These are phyloP conservation scores for Akebia trifoliata DNA, from an alignment of 164 flowering plant genomes.

Conservation along the genomic window DNA sequence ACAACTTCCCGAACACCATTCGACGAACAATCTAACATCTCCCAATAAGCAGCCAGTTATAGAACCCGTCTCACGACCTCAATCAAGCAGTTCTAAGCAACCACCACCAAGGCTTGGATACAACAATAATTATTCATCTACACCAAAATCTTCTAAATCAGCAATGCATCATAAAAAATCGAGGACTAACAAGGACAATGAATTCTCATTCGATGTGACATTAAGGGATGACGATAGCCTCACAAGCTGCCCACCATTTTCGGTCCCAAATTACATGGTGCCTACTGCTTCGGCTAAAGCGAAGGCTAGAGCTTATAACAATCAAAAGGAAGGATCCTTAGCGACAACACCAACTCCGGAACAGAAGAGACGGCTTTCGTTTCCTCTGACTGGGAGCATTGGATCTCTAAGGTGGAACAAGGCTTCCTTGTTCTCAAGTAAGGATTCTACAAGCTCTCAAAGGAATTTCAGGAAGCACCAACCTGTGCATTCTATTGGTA, in stretches of 20 bases:
- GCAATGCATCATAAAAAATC: constrained; percentile 32
- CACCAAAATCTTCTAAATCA: constrained; percentile 69
- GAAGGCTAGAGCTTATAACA: constrained; percentile 51
- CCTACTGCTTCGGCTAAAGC: constrained; percentile 88
- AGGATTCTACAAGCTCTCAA: constrained; percentile 43
- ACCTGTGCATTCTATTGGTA: constrained; percentile 50
- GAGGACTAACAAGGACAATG: constrained; percentile 29
- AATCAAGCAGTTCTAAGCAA: constrained; percentile 33
- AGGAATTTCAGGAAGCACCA: constrained; percentile 32
- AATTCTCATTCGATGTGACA: constrained; percentile 34
- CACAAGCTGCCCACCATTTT: constrained; percentile 88
- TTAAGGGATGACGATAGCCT: constrained; percentile 84
- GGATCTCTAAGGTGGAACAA: constrained; percentile 70
- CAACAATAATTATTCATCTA: constrained; percentile 37
- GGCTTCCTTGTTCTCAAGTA: constrained; percentile 43
- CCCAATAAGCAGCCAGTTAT: constrained; percentile 27
- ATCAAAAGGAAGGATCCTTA: constrained; percentile 43
- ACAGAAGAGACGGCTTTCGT: constrained; percentile 57
- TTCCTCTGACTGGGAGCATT: constrained; percentile 53
- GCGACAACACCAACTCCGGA: constrained; percentile 39
- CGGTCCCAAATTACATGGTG: constrained; percentile 81
- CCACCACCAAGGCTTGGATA: constrained; percentile 25
- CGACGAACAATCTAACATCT: constrained; percentile 43
- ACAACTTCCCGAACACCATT: constrained; percentile 32
- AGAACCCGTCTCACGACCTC: constrained; percentile 24